phyloP scores from a whole-genome alignment of 371 early-diverging fungal genomes.

The Mucor velutinosus region DNA sequence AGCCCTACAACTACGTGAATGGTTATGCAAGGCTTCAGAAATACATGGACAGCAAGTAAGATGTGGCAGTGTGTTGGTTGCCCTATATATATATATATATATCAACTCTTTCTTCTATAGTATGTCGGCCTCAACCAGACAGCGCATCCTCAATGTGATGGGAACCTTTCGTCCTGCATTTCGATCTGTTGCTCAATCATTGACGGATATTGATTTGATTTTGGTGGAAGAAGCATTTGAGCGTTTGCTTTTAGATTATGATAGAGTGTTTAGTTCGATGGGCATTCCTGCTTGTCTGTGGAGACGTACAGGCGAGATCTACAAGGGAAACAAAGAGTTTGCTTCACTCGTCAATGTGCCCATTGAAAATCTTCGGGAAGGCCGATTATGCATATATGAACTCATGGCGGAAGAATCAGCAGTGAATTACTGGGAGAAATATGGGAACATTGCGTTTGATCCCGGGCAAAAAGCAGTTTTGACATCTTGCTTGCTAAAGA shows the following conservation, averaged over 20 bases:
- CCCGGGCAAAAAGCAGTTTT: conserved; percentile 93
- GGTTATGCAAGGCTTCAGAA: conserved; percentile 87
- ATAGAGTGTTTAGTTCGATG: conserved; percentile 88
- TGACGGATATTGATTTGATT: conserved; percentile 92
- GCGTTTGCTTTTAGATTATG: conserved; percentile 67
- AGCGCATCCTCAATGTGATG: conserved; percentile 85
- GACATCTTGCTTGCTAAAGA: conserved; percentile 78
- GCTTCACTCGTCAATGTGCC: conserved; percentile 85
- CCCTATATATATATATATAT: not conserved
- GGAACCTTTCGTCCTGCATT: conserved; percentile 87
- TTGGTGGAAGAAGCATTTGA: conserved; percentile 94
- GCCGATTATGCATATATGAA: conserved; percentile 83
- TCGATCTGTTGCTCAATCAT: conserved; percentile 79
- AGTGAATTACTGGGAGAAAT: conserved; percentile 90
- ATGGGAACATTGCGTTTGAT: conserved; percentile 94
- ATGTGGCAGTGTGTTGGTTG: not conserved
- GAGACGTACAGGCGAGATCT: conserved; percentile 96
- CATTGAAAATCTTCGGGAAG: conserved; percentile 77
- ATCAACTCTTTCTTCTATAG: conserved; percentile 25
- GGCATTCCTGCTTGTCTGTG: conserved; percentile 94
- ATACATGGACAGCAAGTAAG: conserved; percentile 88
- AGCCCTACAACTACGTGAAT: conserved; percentile 93
- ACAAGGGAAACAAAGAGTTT: conserved; percentile 94
- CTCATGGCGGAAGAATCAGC: conserved; percentile 89
- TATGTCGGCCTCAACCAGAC: conserved; percentile 75